Evolutionary conservation across 2,329 filamentous ascomycete genomes (phyloP).

Genomic region (Penicillium hordei): DNA sequence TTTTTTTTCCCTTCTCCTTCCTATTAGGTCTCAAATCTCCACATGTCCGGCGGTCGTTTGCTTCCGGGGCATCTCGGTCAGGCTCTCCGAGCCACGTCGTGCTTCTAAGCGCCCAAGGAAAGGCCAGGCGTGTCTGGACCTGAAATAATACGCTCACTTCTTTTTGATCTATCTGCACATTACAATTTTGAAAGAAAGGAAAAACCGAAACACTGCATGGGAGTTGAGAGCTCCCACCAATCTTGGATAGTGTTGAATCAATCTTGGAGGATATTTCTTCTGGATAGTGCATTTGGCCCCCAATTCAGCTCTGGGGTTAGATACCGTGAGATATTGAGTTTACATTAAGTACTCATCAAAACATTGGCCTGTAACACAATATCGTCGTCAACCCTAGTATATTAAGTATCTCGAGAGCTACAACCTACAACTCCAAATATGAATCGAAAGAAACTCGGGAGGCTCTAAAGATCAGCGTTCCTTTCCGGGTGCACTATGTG

Average conservation of each 20-base stretch:
- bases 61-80: not conserved
- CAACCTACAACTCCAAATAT: not conserved
- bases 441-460: not conserved
- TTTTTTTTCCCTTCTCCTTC: not conserved
- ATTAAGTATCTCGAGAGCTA: not conserved
- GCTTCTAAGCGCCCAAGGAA: slow-evolving; percentile 2
- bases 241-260: not conserved
- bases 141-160: not conserved
- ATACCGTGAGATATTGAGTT: not conserved
- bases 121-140: slow-evolving; percentile 2
- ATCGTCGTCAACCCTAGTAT: not conserved
- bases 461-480: not conserved
- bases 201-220: not conserved
- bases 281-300: not conserved
- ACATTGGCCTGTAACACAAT: not conserved
- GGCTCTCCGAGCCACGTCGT: not conserved
- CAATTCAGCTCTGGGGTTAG: not conserved
- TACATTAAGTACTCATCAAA: not conserved
- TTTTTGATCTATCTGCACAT: not conserved
- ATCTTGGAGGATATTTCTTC: too few species aligned
- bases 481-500: not conserved
- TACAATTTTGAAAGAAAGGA: not conserved
- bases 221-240: not conserved
- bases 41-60: not conserved
- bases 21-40: not conserved